Conservation (phyloP, 352 stramenopile genomes). For the Pythium scleroteichum region DNA sequence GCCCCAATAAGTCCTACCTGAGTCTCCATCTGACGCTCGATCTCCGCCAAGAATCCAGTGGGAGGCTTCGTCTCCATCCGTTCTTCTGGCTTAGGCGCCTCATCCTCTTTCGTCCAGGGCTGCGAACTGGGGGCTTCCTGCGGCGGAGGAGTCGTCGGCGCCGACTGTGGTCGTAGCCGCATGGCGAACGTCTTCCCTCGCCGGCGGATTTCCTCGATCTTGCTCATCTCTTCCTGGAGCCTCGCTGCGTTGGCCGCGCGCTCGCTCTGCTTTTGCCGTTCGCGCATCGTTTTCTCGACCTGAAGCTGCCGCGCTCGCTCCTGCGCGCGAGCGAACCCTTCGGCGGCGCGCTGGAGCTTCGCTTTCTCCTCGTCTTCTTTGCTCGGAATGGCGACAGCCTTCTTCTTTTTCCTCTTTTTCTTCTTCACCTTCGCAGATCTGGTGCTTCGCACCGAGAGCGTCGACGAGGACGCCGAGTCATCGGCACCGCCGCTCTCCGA, state of each 20-base stretch:
- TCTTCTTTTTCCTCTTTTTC: slow-evolving; percentile 10
- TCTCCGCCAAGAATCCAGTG: slow-evolving; percentile 4
- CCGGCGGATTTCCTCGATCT: slow-evolving; percentile 30
- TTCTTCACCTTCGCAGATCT: neutral
- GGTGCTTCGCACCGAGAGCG: no score
- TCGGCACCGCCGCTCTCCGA: neutral
- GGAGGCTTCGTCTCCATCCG: neutral
- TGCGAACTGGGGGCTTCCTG: neutral
- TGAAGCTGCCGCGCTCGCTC: slow-evolving; percentile 26
- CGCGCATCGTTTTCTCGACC: slow-evolving; percentile 4
- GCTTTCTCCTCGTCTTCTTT: slow-evolving; percentile 2
- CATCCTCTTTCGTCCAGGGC: neutral
- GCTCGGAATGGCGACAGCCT: no score
- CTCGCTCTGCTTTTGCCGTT: slow-evolving; percentile 24
- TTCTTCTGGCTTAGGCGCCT: neutral
- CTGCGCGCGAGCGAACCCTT: slow-evolving; percentile 20
- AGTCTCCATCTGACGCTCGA: slow-evolving; percentile 20
- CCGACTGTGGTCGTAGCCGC: slow-evolving; percentile 28
- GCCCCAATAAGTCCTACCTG: slow-evolving; percentile 13
- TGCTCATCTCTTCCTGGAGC: slow-evolving; percentile 27
- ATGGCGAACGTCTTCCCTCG: slow-evolving; percentile 30
- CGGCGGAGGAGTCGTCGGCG: slow-evolving; percentile 13
- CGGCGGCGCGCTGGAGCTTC: slow-evolving; percentile 4
- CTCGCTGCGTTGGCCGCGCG: slow-evolving; percentile 21
- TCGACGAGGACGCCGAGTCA: no score